Percentiles rank a stretch among this genome's conserved stretches.
Evolutionary conservation across 2,329 filamentous ascomycete species (phyloP).

Genomic region (Cladobotryum mycophilum): DNA sequence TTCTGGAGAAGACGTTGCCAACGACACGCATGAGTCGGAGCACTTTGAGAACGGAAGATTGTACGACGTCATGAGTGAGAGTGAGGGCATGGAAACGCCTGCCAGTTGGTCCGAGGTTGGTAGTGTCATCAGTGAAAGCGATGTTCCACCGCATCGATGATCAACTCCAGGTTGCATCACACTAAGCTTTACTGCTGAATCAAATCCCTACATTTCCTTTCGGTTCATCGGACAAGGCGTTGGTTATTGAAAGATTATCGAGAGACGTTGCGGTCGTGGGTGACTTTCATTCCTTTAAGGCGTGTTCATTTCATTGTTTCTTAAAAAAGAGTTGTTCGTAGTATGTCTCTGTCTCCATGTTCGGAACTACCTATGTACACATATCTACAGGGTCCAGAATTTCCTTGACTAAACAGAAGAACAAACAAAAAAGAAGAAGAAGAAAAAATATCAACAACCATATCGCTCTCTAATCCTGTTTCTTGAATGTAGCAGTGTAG

Average conservation of each 20-base stretch:
- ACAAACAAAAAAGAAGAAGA: too few species aligned
- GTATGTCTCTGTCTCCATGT: neutral
- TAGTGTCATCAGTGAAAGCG: slow-evolving; percentile 54
- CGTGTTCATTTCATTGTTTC: neutral
- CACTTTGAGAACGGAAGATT: slow-evolving; percentile 33
- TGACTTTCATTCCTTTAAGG: neutral
- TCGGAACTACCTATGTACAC: neutral
- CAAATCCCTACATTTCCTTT: neutral
- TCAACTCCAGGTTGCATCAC: neutral
- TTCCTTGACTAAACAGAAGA: too few species aligned
- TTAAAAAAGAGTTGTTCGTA: neutral
- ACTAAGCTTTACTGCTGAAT: neutral
- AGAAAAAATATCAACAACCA: too few species aligned
- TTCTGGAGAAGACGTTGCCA: slow-evolving; percentile 42
- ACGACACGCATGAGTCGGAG: slow-evolving; percentile 34
- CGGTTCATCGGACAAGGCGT: slow-evolving; percentile 10
- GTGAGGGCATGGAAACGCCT: slow-evolving; percentile 53
- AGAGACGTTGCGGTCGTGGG: slow-evolving; percentile 1
- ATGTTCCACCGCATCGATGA: slow-evolving; percentile 23
- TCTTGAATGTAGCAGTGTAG: slow-evolving; percentile 45
- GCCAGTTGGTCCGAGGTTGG: slow-evolving; percentile 61
- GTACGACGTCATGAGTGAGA: slow-evolving; percentile 54
- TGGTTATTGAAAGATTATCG: slow-evolving; percentile 1
- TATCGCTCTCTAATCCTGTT: neutral
- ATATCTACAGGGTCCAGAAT: neutral